Evolutionary conservation across 169 alveolate genomes (phyloP).

Genomic region (Eimeria falciformis): DNA sequence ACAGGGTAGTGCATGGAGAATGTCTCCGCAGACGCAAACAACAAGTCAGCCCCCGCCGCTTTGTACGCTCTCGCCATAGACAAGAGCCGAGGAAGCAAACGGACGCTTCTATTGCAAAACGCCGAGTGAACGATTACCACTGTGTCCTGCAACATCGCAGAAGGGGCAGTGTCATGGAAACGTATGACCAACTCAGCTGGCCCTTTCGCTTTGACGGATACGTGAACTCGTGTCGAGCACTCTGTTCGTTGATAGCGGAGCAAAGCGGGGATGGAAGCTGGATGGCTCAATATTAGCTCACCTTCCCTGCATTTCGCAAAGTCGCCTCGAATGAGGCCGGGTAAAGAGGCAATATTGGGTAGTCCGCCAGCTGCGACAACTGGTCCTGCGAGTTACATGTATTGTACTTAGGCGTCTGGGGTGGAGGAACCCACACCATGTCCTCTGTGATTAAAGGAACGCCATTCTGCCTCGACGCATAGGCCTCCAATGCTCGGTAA

Average conservation of each 20-base stretch:
- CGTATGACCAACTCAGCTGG: no score
- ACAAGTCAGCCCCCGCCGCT: conserved; percentile 61
- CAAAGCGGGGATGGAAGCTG: neutral
- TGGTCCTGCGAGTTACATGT: conserved; percentile 51
- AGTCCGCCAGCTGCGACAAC: conserved; percentile 29
- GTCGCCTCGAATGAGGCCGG: conserved; percentile 42
- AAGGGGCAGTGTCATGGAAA: neutral
- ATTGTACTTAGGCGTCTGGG: conserved; percentile 56
- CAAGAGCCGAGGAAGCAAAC: conserved; percentile 47
- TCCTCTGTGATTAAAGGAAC: conserved; percentile 57
- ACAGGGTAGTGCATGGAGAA: conserved; percentile 20
- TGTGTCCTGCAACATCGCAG: conserved; percentile 44
- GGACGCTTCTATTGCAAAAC: conserved; percentile 70
- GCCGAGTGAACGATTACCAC: conserved; percentile 68
- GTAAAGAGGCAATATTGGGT: conserved; percentile 57
- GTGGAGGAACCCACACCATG: conserved; percentile 68
- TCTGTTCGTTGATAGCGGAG: no score
- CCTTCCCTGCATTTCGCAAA: conserved; percentile 34
- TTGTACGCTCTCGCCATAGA: conserved; percentile 61
- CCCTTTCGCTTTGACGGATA: no score
- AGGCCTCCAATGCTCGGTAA: conserved; percentile 63
- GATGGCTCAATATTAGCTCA: conserved; percentile 21
- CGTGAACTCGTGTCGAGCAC: no score
- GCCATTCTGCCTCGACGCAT: conserved; percentile 68
- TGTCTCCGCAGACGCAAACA: conserved; percentile 70